These are phyloP conservation scores for Alternaria sp. DNA, from an alignment of 2,329 filamentous ascomycete genomes.

Conservation along the genomic window DNA sequence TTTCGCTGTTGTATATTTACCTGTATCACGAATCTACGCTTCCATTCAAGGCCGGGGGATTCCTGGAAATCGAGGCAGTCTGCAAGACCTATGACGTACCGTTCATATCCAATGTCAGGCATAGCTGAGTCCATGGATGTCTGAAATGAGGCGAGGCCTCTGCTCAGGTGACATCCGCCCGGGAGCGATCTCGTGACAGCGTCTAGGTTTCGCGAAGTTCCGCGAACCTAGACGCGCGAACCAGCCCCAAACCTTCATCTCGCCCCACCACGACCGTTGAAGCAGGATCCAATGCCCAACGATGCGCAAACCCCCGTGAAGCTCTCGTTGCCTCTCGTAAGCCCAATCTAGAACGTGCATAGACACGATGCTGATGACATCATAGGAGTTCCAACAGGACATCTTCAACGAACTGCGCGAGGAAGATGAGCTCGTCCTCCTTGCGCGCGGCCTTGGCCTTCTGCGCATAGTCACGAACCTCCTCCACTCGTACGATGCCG, in stretches of 20 bases:
- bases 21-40: slow-evolving; percentile 27
- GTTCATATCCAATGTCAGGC: neutral
- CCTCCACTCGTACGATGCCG: slow-evolving; percentile 94
- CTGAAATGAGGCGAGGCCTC: neutral
- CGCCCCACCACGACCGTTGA: slow-evolving; percentile 21
- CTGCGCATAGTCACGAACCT: slow-evolving; percentile 94
- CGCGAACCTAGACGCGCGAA: slow-evolving; percentile 21
- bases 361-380: slow-evolving; percentile 31
- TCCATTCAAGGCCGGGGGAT: neutral
- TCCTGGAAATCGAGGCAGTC: neutral
- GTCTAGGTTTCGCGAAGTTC: slow-evolving; percentile 20
- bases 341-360: slow-evolving; percentile 17
- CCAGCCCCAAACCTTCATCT: slow-evolving; percentile 19
- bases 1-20: slow-evolving; percentile 21
- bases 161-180: neutral
- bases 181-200: slow-evolving; percentile 32
- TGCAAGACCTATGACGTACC: neutral
- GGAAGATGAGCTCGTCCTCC: slow-evolving; percentile 91
- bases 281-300: slow-evolving; percentile 44
- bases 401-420: slow-evolving; percentile 75
- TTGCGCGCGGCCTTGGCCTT: slow-evolving; percentile 90
- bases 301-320: slow-evolving; percentile 68
- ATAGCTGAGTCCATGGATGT: neutral
- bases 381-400: slow-evolving; percentile 85
- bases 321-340: slow-evolving; percentile 76